Evolutionary conservation across 2,329 filamentous ascomycete species (phyloP), one percentile per base, ranked within the genome.

Genomic region (Diaporthe velutina): DNA sequence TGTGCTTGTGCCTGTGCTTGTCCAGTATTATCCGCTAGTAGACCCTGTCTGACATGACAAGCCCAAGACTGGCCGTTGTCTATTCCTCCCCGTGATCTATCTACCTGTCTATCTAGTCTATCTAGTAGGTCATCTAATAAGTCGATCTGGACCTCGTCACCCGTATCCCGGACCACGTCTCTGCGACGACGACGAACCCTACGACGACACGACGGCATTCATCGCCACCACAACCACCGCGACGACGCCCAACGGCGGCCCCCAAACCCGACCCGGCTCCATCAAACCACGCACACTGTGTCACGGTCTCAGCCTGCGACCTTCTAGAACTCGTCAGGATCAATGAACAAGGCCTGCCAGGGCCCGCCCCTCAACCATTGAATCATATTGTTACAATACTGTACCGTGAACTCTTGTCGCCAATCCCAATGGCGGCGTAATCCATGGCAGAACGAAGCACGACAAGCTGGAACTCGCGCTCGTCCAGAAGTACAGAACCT

Each of bases 401-500:
- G 45, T 42, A 40, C 55, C 22, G 54, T 72, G 40, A 52, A 50
- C 58, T 52, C 33, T 64, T 75, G 77, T 77, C 79, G 73, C 77
- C 84, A 83, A 85, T 88, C 86, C 88, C 86, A 84, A 91, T 91
- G 90, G 90, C 90, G 90, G 75, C 75, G 67, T 91, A 91, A 90
- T 90, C 88, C 88, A 91, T 91, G 90, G 90, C 90, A 90, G 89
- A 91, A 88, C 89, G 87, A 90, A 91, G 84, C 81, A 81, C 82
- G 84, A 84, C 84, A 85, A 86, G 73, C 67, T 76, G 75, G 75
- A 76, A 84, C 80, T 82, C 82, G 85, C 86, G 86, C 84, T 85
- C 73, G 75, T 73, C 85, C 82, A 84, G 85, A 87, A 87, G 88
- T 88, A 71, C 76, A 58, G 74, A 68, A 68, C 74, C 74, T 45